Conservation (phyloP, 2,329 filamentous ascomycete genomes). For the Bipolaris victoriae region DNA sequence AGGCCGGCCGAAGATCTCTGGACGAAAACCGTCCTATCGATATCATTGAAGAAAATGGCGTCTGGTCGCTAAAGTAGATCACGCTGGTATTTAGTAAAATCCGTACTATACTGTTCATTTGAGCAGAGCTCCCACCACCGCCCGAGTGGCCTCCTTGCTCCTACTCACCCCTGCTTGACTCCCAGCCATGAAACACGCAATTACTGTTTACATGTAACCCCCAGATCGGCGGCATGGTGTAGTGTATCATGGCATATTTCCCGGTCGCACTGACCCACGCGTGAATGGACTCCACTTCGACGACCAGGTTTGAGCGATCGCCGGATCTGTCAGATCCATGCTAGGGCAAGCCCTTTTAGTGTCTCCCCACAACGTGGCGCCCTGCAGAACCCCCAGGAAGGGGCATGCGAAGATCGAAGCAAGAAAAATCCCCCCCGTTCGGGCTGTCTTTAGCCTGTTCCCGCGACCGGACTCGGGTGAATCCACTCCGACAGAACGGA, state of each 20-base stretch:
- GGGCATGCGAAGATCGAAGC: slow-evolving; percentile 5
- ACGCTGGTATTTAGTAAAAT: background rate
- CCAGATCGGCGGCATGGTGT: slow-evolving; percentile 1
- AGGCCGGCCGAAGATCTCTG: slow-evolving; percentile 82
- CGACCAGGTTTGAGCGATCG: background rate
- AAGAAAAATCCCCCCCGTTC: background rate
- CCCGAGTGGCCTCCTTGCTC: background rate
- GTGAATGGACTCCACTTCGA: slow-evolving; percentile 5
- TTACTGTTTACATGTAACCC: background rate
- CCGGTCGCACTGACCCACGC: slow-evolving; percentile 9
- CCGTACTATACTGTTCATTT: background rate
- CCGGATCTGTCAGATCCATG: background rate
- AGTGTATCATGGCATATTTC: slow-evolving; percentile 7
- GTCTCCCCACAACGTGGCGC: slow-evolving; percentile 10
- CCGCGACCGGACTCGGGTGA: slow-evolving; percentile 9
- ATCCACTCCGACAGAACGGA: slow-evolving; percentile 6
- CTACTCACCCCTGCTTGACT: slow-evolving; percentile 1
- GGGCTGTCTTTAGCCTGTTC: slow-evolving; percentile 6
- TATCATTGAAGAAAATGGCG: slow-evolving; percentile 69
- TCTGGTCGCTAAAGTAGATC: slow-evolving; percentile 69
- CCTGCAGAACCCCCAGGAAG: slow-evolving; percentile 4
- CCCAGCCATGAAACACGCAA: background rate
- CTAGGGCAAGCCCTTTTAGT: slow-evolving; percentile 3
- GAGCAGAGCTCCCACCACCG: background rate
- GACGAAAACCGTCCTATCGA: slow-evolving; percentile 81